Base-by-base conservation (phyloP, 192 early-diverging fungal species). In the Gonapodya sp. region DNA sequence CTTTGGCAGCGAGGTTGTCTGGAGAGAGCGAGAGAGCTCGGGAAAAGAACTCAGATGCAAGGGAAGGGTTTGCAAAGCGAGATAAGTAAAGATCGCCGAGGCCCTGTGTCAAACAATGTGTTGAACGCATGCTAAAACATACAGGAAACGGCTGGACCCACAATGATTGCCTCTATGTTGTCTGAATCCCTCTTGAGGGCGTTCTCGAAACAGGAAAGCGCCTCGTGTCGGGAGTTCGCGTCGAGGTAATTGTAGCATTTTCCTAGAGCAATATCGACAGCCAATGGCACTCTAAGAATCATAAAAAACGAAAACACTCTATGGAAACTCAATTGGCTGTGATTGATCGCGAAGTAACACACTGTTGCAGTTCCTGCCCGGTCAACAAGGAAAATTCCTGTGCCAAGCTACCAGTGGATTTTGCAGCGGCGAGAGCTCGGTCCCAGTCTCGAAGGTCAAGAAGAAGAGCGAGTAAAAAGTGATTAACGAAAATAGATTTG, bases 121-220 rank as follows among this genome's bases (percentile, higher is more conserved):
- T 64, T 8, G 46, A 24, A 24, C 8, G 8, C 46, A 64, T 64
- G 8, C 24, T 24, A 64, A 24, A 8, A 64, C 46, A 64, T 16
- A 64, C 24, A 64, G 8, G 46, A 8, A n/a, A 24, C 46, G 46
- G 8, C 8, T 24, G 46, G 24, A 64, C 46, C 8, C 46, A 64
- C 46, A 8, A 64, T 16, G 24, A 64, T 24, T 16, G 46, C 46
- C 46, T 64, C 46, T 24, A 64, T 24, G 73, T 84, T 89, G 64
- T 31, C 34, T 0, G 84, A 79, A 35, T 91, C 86, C 1, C 89
- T 32, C 18, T 82, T 82, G 1, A 92, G 82, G 0, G 93, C 85
- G 8, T 83, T 80, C 77, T 89, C 83, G 73, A 96, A 91, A 33
- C 89, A 86, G 35, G 81, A 64, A 1, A 82, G 84, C 0, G 94